phyloP scores from a whole-genome alignment of 2,329 filamentous ascomycete species.

The Aureobasidium sp. region DNA sequence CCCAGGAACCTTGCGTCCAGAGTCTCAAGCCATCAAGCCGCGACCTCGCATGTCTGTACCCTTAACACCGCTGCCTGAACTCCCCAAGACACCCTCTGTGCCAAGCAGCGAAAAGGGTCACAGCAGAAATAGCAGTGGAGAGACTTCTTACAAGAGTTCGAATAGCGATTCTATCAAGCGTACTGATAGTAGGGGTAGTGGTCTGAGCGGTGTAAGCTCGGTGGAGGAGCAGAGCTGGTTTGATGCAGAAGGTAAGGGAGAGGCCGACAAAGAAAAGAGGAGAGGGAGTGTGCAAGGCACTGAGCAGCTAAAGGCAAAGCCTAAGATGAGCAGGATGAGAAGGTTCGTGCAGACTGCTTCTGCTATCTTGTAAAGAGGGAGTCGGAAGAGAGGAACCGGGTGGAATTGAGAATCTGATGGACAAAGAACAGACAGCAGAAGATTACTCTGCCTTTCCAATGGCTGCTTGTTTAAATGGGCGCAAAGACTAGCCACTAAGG shows the following conservation, averaged over 20 bases:
- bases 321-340: conserved; percentile 19
- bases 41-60: neutral
- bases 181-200: conserved; percentile 16
- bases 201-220: conserved; percentile 9
- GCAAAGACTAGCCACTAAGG: too few species aligned
- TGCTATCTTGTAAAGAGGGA: conserved; percentile 16
- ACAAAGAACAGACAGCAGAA: neutral
- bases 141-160: conserved; percentile 16
- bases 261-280: neutral
- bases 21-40: neutral
- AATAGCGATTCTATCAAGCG: conserved; percentile 10
- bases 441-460: neutral
- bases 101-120: conserved; percentile 17
- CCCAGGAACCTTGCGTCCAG: neutral
- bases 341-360: conserved; percentile 23
- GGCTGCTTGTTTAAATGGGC: neutral
- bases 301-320: neutral
- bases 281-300: neutral
- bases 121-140: conserved; percentile 17
- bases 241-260: neutral
- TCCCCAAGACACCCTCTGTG: neutral
- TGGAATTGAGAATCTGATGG: neutral
- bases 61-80: neutral
- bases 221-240: conserved; percentile 12
- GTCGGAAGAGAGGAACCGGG: neutral